Percentiles rank a stretch among this genome's conserved stretches.
Conservation (phyloP, 2,329 filamentous ascomycete genomes). For the Fonsecaea pedrosoi region DNA sequence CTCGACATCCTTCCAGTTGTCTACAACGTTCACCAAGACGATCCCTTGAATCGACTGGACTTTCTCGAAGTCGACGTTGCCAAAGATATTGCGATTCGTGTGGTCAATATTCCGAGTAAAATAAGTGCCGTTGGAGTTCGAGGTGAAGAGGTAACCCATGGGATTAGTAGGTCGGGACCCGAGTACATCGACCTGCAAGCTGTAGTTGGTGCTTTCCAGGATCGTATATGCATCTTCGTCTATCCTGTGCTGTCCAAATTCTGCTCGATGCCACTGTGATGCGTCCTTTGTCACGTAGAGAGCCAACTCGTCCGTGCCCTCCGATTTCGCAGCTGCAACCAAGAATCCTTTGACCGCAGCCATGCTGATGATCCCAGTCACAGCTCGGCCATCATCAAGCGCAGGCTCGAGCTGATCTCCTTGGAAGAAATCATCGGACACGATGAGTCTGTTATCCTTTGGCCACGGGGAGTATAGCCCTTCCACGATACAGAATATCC, state of each 20-base stretch:
- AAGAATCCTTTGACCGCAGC: conserved; percentile 86
- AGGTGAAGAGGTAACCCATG: conserved; percentile 90
- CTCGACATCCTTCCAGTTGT: conserved; percentile 80
- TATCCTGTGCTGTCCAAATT: conserved; percentile 85
- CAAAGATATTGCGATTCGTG: conserved; percentile 79
- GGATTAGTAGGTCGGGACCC: conserved; percentile 68
- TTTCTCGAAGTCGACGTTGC: conserved; percentile 94
- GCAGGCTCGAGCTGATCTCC: conserved; percentile 71
- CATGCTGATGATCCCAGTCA: conserved; percentile 80
- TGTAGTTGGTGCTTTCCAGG: conserved; percentile 95
- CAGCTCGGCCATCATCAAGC: conserved; percentile 74
- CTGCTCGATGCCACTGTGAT: conserved; percentile 84
- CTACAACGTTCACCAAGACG: conserved; percentile 85
- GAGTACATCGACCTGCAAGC: conserved; percentile 94
- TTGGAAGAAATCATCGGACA: conserved; percentile 84
- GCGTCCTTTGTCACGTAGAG: conserved; percentile 88
- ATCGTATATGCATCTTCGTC: conserved; percentile 89
- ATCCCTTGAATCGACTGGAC: conserved; percentile 90
- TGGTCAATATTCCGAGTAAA: conserved; percentile 91
- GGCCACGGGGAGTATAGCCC: conserved; percentile 73
- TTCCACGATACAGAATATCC: conserved; percentile 79
- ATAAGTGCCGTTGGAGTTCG: conserved; percentile 96
- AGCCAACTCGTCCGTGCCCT: conserved; percentile 85
- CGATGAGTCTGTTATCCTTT: conserved; percentile 76
- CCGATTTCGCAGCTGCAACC: conserved; percentile 79